Base-by-base conservation (phyloP, 1,139 yeast species). In the Hanseniaspora sp. region DNA sequence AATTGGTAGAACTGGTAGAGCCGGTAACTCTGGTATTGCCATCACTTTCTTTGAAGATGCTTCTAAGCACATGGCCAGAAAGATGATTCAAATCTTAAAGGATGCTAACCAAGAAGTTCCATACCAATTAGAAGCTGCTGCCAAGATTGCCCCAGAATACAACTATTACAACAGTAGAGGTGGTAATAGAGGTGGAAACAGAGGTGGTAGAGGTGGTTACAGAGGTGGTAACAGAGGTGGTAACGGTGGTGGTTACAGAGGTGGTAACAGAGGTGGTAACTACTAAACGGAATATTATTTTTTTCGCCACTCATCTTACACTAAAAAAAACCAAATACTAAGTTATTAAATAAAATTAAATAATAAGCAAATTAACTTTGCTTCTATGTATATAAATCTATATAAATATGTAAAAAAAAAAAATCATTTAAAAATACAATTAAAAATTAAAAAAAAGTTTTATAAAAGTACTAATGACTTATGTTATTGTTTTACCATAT, bases 1-100 rank as follows among this genome's bases (percentile, higher is more conserved):
- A 67, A 71, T 71, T 56, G 96, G 96, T 69, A 87, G 98, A 82
- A 90, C 97, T 60, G 98, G 98, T 70, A 87, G 98, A 80, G 98
- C 96, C 61, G 97, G 97, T 71, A 82, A 87, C 60, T 76, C 78
- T 59, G 98, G 98, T 77, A 88, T 95, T 59, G 96, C 98, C 58
- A 81, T 90, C 61, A 88, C 98, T 11, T 80, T 92, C 71, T 92
- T 92, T 78, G 88, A 97, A 56, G 86, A 82, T 61, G 90, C 77
- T 61, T 86, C 87, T 76, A 75, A 85, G 65, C 82, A 84, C 72
- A 79, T 88, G 72, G 97, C 98, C 63, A 86, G 87, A 64, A 95
- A 88, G 66, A 78, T 92, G 69, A 79, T 92, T 65, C 84, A 86
- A 66, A 90, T 92, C 64, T 78, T 92, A 78, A 79, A 83, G 71